phyloP scores from a whole-genome alignment of 257 asterid species.

The Nicotiana noctiflora region DNA sequence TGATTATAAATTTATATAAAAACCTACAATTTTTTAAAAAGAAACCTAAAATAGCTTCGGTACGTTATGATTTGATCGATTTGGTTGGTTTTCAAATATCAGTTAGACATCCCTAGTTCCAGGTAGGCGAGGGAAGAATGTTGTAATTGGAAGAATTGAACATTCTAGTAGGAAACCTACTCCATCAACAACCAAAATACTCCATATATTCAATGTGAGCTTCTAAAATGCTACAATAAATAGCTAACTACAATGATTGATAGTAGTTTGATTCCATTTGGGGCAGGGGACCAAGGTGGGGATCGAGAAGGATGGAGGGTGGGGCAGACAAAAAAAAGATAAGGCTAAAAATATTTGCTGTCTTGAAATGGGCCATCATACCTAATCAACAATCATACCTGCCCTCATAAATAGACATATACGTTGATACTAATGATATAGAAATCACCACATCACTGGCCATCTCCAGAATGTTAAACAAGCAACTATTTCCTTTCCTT shows the following conservation, averaged over 20 bases:
- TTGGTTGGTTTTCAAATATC: too few relatives aligned
- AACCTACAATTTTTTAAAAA: too few relatives aligned
- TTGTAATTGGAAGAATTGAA: background rate
- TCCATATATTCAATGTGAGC: background rate
- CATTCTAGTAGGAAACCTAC: background rate
- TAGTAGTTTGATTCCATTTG: background rate
- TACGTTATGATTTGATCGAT: too few relatives aligned
- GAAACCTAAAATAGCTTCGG: too few relatives aligned
- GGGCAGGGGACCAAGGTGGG: background rate
- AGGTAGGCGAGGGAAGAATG: too few relatives aligned
- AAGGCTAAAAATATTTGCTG: background rate
- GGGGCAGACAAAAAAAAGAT: background rate
- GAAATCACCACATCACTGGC: background rate
- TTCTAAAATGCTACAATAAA: background rate
- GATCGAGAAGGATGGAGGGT: background rate
- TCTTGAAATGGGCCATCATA: background rate
- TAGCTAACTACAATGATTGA: background rate
- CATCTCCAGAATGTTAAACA: background rate
- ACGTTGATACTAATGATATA: background rate
- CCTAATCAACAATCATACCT: background rate
- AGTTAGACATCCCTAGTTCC: too few relatives aligned
- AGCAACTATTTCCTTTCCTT: background rate
- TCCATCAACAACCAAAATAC: background rate
- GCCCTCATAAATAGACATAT: background rate
- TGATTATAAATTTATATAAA: too few relatives aligned